phyloP scores from a whole-genome alignment of 2,329 filamentous ascomycete genomes.

The Trichoderma sp. region DNA sequence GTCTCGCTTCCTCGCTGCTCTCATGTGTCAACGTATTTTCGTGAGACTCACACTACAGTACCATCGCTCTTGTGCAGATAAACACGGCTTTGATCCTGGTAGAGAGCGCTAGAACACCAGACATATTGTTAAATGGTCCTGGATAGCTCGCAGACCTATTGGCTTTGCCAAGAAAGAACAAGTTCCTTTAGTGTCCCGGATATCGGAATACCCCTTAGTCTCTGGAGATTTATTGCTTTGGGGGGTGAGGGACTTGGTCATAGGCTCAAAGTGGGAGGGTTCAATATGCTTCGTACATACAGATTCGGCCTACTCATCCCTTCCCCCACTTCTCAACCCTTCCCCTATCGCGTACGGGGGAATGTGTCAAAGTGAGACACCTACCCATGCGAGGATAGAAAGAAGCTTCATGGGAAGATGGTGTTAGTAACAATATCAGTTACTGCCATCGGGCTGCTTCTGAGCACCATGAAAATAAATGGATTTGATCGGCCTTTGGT shows the following conservation, averaged over 20 bases:
- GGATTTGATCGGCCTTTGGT: neutral
- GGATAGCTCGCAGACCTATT: neutral
- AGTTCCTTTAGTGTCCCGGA: neutral
- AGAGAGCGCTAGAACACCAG: neutral
- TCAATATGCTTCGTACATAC: neutral
- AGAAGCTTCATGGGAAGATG: neutral
- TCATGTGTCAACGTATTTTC: neutral
- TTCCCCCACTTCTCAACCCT: neutral
- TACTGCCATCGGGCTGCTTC: neutral
- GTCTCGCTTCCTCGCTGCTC: neutral
- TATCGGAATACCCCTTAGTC: neutral
- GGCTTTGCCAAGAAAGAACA: neutral
- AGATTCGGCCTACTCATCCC: neutral
- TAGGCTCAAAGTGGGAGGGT: neutral
- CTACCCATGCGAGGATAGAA: neutral
- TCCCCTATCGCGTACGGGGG: neutral
- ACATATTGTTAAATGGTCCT: neutral
- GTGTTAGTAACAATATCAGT: neutral
- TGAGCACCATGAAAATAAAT: neutral
- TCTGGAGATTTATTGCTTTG: neutral
- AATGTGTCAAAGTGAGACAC: slow-evolving; percentile 13
- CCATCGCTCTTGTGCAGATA: neutral
- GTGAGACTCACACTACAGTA: neutral
- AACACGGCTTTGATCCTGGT: neutral
- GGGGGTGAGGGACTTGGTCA: neutral